A percentile compares a stretch with the other conserved stretches of the same genome.
These are phyloP conservation scores for Apophysomyces trapeziformis DNA, from an alignment of 371 early-diverging fungal genomes.

Conservation along the genomic window DNA sequence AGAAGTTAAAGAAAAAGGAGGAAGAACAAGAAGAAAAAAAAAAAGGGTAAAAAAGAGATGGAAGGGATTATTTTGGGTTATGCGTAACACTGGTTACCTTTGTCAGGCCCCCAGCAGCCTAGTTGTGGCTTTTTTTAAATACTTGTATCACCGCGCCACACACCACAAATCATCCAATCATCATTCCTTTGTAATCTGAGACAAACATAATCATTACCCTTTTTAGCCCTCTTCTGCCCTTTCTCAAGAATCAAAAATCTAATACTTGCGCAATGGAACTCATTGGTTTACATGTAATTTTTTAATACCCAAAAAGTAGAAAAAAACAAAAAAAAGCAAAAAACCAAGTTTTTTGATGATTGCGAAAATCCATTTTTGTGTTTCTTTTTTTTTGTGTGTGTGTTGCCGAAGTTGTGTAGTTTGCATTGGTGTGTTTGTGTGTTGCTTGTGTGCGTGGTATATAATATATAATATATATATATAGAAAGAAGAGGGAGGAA, in stretches of 20 bases:
- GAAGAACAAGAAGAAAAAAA: slow-evolving; percentile 12
- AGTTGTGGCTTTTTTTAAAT: slow-evolving; percentile 7
- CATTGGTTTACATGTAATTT: background rate
- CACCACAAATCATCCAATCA: background rate
- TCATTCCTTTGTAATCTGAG: background rate
- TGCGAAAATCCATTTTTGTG: background rate
- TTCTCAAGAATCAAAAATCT: too few species aligned
- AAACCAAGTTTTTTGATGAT: background rate
- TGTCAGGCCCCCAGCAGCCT: background rate
- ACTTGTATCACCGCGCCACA: slow-evolving; percentile 11
- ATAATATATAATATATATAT: too few species aligned
- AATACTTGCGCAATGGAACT: too few species aligned
- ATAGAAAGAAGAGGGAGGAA: too few species aligned
- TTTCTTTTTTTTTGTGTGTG: background rate
- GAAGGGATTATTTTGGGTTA: slow-evolving; percentile 8
- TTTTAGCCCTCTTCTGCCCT: background rate
- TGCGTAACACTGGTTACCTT: slow-evolving; percentile 4
- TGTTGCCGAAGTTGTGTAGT: background rate
- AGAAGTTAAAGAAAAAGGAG: slow-evolving; percentile 4
- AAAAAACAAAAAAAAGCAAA: background rate
- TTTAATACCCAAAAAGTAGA: background rate
- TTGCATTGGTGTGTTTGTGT: background rate
- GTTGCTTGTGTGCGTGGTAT: background rate
- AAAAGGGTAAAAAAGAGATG: background rate
- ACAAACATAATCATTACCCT: background rate